Conservation (phyloP, 164 flowering plant genomes). For the Magnolia officinalis region DNA sequence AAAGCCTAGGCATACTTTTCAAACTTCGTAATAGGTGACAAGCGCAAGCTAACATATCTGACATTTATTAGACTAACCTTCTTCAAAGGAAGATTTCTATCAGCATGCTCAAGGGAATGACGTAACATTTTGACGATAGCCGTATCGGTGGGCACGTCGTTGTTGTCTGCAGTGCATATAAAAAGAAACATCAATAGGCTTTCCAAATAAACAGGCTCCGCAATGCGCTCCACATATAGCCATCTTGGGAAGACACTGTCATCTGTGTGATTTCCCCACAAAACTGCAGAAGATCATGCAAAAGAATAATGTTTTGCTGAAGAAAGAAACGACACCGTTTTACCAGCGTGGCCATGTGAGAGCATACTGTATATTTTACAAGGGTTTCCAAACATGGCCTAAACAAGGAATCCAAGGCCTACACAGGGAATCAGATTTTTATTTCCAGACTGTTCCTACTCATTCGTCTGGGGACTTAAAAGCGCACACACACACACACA, state of each 20-base stretch:
- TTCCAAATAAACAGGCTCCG: not conserved
- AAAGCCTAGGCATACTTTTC: not conserved
- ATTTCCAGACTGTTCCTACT: not conserved
- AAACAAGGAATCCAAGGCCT: too few relatives aligned
- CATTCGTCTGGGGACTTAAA: not conserved
- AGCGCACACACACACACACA: not conserved
- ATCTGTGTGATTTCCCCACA: too few relatives aligned
- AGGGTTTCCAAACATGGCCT: too few relatives aligned
- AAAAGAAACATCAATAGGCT: not conserved
- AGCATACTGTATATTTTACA: too few relatives aligned
- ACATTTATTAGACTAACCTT: not conserved
- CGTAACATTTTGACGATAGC: conserved; percentile 50
- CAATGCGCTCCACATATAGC: not conserved
- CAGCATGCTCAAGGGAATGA: conserved; percentile 75
- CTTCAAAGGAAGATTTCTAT: conserved; percentile 54
- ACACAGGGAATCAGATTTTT: too few relatives aligned
- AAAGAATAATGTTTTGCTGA: too few relatives aligned
- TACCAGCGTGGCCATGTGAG: too few relatives aligned
- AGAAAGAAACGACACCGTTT: too few relatives aligned
- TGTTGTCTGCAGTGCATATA: conserved; percentile 40
- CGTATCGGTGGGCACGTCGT: conserved; percentile 41
- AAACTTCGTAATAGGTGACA: not conserved
- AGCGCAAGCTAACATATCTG: not conserved
- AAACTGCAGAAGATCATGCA: too few relatives aligned
- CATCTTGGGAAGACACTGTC: too few relatives aligned